phyloP scores from a whole-genome alignment of 23 red algal genomes.

The Chondrus crispus region DNA sequence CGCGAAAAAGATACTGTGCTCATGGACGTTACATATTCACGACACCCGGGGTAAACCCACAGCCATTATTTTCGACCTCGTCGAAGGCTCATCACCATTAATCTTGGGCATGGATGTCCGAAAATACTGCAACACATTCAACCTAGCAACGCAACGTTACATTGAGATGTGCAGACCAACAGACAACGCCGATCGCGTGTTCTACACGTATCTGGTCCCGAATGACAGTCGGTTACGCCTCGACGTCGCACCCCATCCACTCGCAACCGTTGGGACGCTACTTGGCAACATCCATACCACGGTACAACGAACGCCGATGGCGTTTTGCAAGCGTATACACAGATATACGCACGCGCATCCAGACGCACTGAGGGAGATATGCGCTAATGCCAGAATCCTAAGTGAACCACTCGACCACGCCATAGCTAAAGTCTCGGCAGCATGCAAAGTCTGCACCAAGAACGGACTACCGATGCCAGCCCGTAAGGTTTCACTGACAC shows the following conservation, averaged over 20 bases:
- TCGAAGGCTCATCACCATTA: not conserved
- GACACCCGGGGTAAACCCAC: not conserved
- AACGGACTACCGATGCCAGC: not conserved
- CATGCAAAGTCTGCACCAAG: not conserved
- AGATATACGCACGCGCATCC: not conserved
- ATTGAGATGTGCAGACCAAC: not conserved
- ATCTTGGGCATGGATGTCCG: constrained; percentile 18
- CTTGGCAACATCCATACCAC: constrained; percentile 14
- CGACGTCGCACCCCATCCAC: not conserved
- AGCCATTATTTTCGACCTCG: not conserved
- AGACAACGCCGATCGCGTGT: not conserved
- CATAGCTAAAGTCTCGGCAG: not conserved
- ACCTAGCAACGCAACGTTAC: not conserved
- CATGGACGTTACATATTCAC: not conserved
- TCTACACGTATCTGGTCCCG: not conserved
- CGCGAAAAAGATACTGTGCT: constrained; percentile 5
- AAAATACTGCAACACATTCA: not conserved
- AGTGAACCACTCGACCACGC: not conserved
- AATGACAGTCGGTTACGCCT: not conserved
- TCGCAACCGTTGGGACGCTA: not conserved
- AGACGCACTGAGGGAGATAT: not conserved
- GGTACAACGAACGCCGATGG: not conserved
- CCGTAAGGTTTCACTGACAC: constrained; percentile 1
- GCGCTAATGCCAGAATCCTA: not conserved
- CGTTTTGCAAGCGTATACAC: not conserved